Base-by-base conservation (phyloP, 2,329 filamentous ascomycete species). In the Talaromyces sp. region DNA sequence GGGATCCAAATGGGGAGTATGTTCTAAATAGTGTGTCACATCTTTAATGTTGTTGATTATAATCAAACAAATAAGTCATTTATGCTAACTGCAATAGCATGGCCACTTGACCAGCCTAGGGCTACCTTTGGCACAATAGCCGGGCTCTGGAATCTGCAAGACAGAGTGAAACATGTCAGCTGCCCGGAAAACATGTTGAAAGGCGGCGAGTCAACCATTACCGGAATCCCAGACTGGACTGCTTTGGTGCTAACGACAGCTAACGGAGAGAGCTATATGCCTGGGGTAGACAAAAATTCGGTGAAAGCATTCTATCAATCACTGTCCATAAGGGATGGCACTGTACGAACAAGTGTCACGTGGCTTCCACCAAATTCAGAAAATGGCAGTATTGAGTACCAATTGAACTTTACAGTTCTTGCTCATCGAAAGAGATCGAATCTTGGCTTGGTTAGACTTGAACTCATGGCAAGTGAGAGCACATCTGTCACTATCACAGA, bases 181-280 rank as follows among this genome's bases (percentile, higher is more conserved):
- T 43, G 55, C 19, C 58, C 58, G 13, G 61, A 61, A 2, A 58
- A 63, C 46, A 31, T 61, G 13, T 56, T 55, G 46, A 21, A 35
- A 19, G 61, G 61, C 19, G 52, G 61, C 19, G 61, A 63, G 35
- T 63, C 58, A 24, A 59, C 57, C 41, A 61, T 63, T 21, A 58
- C 58, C 27, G 61, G 55, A 9, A 61, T 63, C 32, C 55, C 61
- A 49, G 61, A 63, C 31, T 61, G 61, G 61, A 63, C 58, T 24
- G 61, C 50, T 4, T 53, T 63, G 38, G 29, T 61, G 14, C 21
- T 62, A 21, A 49, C 27, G 13, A 59, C 60, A 9, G 55, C 17
- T 35, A 52, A 62, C 29, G 56, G 60, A 13, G 7, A 59, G 2
- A 17, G 21, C 29, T 62, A 62, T 52, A 10, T 19, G 43, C 60